phyloP scores from a whole-genome alignment of 169 alveolate genomes.

The Perkinsus chesapeaki region DNA sequence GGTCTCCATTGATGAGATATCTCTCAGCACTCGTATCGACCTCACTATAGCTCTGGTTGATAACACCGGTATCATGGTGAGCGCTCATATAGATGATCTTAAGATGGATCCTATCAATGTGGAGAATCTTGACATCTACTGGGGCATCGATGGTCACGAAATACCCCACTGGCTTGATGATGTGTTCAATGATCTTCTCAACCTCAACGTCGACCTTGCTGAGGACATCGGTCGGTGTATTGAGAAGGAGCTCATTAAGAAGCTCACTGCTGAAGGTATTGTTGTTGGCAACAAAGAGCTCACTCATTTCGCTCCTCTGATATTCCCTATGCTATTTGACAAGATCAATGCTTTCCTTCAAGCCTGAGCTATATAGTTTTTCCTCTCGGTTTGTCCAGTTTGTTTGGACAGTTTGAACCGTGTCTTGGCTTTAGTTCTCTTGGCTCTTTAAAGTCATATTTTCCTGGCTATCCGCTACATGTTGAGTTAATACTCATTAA shows the following conservation, averaged over 20 bases:
- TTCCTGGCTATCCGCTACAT: neutral
- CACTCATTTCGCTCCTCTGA: neutral
- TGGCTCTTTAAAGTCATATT: neutral
- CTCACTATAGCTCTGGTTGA: neutral
- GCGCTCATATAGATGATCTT: neutral
- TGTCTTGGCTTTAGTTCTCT: too few relatives aligned
- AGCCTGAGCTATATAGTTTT: neutral
- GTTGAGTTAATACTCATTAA: too few relatives aligned
- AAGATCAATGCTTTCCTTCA: slow-evolving; percentile 2
- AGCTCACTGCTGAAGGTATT: neutral
- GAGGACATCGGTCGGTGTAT: neutral
- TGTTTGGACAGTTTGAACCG: neutral
- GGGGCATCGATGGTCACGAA: neutral
- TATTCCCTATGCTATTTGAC: neutral
- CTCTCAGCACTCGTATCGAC: neutral
- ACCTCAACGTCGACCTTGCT: neutral
- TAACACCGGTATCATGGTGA: neutral
- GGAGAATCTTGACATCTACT: neutral
- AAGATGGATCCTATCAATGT: neutral
- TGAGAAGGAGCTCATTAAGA: neutral
- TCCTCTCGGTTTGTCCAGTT: neutral
- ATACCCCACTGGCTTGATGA: neutral
- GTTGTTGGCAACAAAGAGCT: neutral
- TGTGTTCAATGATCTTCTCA: neutral
- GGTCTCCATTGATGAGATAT: neutral